phyloP scores from a whole-genome alignment of 768 basidiomycete species.

The Boletellus ananas region DNA sequence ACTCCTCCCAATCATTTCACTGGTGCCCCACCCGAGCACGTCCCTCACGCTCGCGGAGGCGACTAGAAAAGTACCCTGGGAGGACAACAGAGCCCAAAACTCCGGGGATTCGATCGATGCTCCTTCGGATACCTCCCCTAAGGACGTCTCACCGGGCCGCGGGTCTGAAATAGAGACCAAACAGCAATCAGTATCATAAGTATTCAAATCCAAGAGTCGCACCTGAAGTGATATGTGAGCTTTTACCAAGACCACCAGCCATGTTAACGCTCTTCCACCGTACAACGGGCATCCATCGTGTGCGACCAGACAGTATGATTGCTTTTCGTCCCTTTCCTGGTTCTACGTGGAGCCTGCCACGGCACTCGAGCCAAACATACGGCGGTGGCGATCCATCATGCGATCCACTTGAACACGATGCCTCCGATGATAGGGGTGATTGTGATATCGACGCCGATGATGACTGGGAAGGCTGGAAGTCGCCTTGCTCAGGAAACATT shows the following conservation, averaged over 20 bases:
- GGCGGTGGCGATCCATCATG: conserved; percentile 20
- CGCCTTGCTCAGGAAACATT: conserved; percentile 1
- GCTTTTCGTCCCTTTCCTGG: conserved; percentile 93
- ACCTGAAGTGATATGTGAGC: conserved; percentile 22
- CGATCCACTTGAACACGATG: neutral
- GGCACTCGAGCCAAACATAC: conserved; percentile 88
- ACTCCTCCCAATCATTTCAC: conserved; percentile 50
- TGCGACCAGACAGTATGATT: conserved; percentile 83
- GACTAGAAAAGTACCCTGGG: conserved; percentile 46
- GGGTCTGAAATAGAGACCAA: conserved; percentile 5
- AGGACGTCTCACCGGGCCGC: neutral
- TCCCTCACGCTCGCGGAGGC: conserved; percentile 51
- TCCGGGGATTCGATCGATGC: conserved; percentile 23
- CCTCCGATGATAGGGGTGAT: neutral
- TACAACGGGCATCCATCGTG: conserved; percentile 60
- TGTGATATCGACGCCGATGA: conserved; percentile 1
- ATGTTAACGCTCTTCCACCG: conserved; percentile 55
- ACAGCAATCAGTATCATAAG: neutral
- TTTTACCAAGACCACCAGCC: conserved; percentile 38
- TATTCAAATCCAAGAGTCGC: neutral
- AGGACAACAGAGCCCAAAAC: conserved; percentile 53
- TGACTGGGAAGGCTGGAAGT: neutral
- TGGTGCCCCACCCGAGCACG: conserved; percentile 60
- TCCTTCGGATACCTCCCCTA: neutral
- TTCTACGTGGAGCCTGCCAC: conserved; percentile 88